Conservation (phyloP, 352 stramenopile genomes). For the Phytopythium cucurbitacearum region DNA sequence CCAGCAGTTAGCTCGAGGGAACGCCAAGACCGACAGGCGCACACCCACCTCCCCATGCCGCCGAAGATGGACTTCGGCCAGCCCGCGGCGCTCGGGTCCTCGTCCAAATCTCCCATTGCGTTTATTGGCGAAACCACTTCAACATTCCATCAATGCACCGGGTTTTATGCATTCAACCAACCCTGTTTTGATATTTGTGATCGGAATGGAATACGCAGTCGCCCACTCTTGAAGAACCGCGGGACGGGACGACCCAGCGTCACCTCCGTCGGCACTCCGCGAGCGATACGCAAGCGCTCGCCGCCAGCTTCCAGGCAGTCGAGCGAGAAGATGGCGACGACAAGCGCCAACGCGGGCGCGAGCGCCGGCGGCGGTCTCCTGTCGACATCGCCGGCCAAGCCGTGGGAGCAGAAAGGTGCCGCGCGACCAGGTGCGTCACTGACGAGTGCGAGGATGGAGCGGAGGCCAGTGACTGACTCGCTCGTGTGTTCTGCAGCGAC, state of each 20-base stretch:
- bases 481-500: constrained; percentile 6
- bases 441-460: constrained; percentile 5
- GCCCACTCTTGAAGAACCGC: constrained; percentile 5
- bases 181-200: background rate
- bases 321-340: constrained; percentile 21
- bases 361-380: constrained; percentile 1
- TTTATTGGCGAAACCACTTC: too few species aligned
- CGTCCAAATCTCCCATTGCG: constrained; percentile 40
- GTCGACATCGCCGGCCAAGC: constrained; percentile 27
- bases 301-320: background rate
- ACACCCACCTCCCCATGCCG: constrained; percentile 28
- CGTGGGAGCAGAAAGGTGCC: constrained; percentile 39
- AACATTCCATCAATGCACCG: too few species aligned
- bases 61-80: constrained; percentile 46
- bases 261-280: background rate
- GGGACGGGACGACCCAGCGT: background rate
- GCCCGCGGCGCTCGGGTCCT: constrained; percentile 19
- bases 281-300: constrained; percentile 8
- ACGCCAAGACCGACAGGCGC: background rate
- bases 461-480: background rate
- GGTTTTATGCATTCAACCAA: too few species aligned
- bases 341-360: constrained; percentile 11
- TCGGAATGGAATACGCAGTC: background rate
- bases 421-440: constrained; percentile 19
- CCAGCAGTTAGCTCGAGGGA: background rate